phyloP scores from a whole-genome alignment of 345 rosid genomes.

The Murraya koenigii region DNA sequence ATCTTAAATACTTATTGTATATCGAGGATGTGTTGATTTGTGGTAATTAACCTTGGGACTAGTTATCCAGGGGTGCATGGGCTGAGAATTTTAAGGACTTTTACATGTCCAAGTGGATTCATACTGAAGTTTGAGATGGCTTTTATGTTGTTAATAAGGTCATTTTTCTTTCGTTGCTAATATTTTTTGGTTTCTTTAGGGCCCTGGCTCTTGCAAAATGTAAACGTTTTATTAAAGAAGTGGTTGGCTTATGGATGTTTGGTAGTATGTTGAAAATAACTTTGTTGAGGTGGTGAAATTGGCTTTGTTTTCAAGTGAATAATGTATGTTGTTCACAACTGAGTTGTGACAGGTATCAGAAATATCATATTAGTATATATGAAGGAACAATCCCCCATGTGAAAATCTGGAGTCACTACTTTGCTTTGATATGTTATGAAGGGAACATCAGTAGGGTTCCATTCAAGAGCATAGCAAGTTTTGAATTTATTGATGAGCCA shows the following conservation, averaged over 20 bases:
- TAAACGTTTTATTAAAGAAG: background rate
- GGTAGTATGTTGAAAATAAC: background rate
- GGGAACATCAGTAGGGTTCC: conserved; percentile 54
- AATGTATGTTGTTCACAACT: conserved; percentile 3
- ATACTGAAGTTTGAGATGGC: background rate
- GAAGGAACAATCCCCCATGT: conserved; percentile 38
- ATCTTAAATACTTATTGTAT: background rate
- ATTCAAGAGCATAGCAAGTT: conserved; percentile 62
- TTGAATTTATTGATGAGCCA: conserved; percentile 49
- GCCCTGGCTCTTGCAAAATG: background rate
- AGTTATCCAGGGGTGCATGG: background rate
- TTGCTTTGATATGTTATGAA: conserved; percentile 65
- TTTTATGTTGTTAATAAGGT: background rate
- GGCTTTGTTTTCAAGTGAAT: background rate
- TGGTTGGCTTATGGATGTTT: background rate
- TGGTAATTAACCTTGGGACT: background rate
- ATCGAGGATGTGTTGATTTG: background rate
- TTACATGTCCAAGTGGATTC: background rate
- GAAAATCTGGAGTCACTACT: conserved; percentile 60
- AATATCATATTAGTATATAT: conserved; percentile 62
- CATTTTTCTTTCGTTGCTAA: background rate
- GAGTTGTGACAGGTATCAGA: conserved; percentile 51
- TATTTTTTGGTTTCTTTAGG: background rate
- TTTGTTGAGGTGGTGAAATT: background rate
- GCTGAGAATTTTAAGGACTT: background rate